Base-by-base conservation (phyloP, 208 protist genomes). In the Wallacemonas sp. region DNA sequence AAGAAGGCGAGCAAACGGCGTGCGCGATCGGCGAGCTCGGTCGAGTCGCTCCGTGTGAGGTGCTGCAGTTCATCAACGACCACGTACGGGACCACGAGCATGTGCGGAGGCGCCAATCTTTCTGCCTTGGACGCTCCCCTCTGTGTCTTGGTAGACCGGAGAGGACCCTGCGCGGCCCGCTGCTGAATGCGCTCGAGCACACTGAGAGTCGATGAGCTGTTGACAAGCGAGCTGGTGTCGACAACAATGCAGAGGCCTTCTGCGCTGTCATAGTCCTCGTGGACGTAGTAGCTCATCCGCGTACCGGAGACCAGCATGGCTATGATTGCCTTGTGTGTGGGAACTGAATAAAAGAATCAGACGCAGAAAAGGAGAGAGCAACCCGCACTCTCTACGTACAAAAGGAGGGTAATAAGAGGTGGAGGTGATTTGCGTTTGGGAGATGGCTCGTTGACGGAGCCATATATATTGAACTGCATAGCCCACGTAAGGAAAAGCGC, bases 61-160 rank as follows among this genome's bases (percentile, higher is more conserved):
- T 54, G 41, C 5, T 55, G 2, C 12, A 73, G 49, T 41, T 69
- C 66, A 2, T 26, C 36, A 2, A 67, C 5, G 14, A 77, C 71
- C 20, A 50, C 38, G 5, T 25, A 3, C 4, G 71, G 71, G 10
- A 77, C 70, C 12, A 77, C 39, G 28, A 61, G 0, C 0, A 52
- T 22, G 42, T 77, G 55, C 23, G 48, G 46, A 0, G 65, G 64
- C 54, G 50, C 23, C 71, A 42, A 2, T 2, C 10, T 31, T 12
- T 28, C 0, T 23, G 31, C 8, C 8, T 4, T 39, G 36, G 8
- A 4, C 36, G 12, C 36, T 39, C 12, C 12, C 36, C 36, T 12
- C 8, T 12, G 4, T 38, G 52, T 7, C 22, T 38, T 38, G 10
- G 23, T 7, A 14, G 3, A 18, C 23, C 18, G 22, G 18, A 14